Percentiles rank a stretch among this genome's conserved stretches.
These are phyloP conservation scores for Cercophora sp. DNA, from an alignment of 495 filamentous ascomycete genomes.

Conservation along the genomic window DNA sequence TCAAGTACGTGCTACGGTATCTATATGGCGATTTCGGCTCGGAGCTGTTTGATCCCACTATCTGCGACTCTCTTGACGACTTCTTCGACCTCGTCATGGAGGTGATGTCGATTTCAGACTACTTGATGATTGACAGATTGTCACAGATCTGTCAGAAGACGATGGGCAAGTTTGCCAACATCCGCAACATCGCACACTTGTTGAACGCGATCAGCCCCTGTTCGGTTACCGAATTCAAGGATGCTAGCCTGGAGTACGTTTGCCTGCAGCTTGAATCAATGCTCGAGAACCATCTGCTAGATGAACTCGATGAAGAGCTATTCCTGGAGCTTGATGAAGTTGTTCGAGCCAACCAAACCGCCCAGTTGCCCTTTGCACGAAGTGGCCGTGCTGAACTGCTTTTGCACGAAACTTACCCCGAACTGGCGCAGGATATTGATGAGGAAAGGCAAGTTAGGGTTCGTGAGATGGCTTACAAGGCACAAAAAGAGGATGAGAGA, in stretches of 20 bases:
- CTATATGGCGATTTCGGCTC: constrained; percentile 80
- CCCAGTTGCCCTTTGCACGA: constrained; percentile 67
- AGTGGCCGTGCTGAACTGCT: constrained; percentile 67
- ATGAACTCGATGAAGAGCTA: constrained; percentile 82
- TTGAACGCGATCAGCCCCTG: constrained; percentile 80
- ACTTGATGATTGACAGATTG: constrained; percentile 89
- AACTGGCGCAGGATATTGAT: constrained; percentile 46
- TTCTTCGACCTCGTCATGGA: constrained; percentile 89
- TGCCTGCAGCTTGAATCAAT: constrained; percentile 86
- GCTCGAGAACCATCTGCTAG: constrained; percentile 80
- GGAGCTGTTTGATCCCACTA: constrained; percentile 75
- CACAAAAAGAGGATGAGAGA: constrained; percentile 56
- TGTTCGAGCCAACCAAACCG: constrained; percentile 76
- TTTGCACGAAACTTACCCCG: constrained; percentile 67
- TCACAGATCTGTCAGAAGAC: constrained; percentile 85
- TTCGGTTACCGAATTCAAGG: constrained; percentile 79
- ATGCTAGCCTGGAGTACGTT: constrained; percentile 84
- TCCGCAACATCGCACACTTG: constrained; percentile 78
- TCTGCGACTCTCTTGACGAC: constrained; percentile 67
- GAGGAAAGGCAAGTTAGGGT: constrained; percentile 48
- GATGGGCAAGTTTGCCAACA: constrained; percentile 82
- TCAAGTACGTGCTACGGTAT: constrained; percentile 74
- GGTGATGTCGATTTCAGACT: constrained; percentile 84
- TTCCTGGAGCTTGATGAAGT: constrained; percentile 71
- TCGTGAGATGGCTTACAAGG: constrained; percentile 54